Conservation (phyloP, 176 grass and related monocot genomes). For the Rhynchospora tenuis region DNA sequence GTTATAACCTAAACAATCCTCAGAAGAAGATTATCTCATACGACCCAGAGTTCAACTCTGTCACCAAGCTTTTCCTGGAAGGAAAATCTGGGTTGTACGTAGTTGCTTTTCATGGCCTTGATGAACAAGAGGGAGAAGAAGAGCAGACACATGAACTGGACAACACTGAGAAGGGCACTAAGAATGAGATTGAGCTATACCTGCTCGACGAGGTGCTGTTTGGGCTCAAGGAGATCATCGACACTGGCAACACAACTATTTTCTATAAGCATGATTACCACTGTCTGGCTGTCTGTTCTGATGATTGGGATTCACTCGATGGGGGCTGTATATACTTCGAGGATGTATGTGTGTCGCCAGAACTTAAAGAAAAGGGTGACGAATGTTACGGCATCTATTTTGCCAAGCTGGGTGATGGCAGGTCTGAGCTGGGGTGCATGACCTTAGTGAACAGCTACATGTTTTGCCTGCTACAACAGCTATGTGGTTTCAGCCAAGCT, state of each 20-base stretch:
- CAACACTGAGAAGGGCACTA: neutral
- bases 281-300: neutral
- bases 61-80: neutral
- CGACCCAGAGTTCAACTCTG: neutral
- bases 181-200: neutral
- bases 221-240: neutral
- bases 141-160: neutral
- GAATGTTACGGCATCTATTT: neutral
- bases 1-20: constrained; percentile 1
- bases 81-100: constrained; percentile 6
- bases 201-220: neutral
- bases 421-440: neutral
- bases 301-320: neutral
- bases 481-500: neutral
- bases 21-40: neutral
- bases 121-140: neutral
- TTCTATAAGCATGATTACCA: neutral
- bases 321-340: neutral
- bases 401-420: neutral
- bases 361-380: neutral
- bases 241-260: neutral
- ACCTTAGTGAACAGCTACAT: neutral
- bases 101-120: neutral
- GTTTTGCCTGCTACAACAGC: neutral
- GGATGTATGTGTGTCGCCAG: neutral